Base-by-base conservation (phyloP, 2,329 filamentous ascomycete genomes). In the Pseudomassariella vexata region DNA sequence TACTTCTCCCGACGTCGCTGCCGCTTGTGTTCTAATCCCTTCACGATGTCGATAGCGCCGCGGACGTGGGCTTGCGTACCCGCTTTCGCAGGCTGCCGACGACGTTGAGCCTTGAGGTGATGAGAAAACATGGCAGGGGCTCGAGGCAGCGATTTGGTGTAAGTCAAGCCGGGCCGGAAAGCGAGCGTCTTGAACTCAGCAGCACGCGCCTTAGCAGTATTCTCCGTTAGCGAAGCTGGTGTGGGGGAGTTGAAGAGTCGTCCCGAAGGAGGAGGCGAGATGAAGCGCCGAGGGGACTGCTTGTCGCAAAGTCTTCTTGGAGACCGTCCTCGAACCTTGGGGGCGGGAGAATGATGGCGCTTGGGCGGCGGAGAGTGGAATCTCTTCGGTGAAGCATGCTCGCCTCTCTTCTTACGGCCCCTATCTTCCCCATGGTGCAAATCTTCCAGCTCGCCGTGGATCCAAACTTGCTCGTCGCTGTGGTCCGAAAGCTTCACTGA, bases 21-120 rank as follows among this genome's bases (percentile, higher is more conserved):
- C 17, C 89, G 82, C 66, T 95, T 96, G 60, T 85, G 82, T 65
- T 98, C 92, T 2, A 98, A 74, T 7, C 92, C 92, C 58, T 95
- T 94, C 60, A 95, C 85, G 40, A 95, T 98, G 59, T 96, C 92
- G 45, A 98, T 94, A 21, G 92, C 89, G n/a, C 88, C 87, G 41
- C 92, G 84, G 8, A 86, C 75, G 42, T 92, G 87, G 24, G 77
- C 63, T 30, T 81, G 72, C 36, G 63, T 60, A 37, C 41, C 43
- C 9, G 49, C 42, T 46, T 49, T 35, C 30, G 50, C 30, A 9
- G 46, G 29, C 34, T 57, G 59, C 31, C 58, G 34, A 41, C 55
- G 41, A 32, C 61, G 50, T 32, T 66, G 59, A 42, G 53, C 48
- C 40, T 69, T 59, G 48, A 68, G 61, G 47, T 65, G 55, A 27